Conservation (phyloP, 768 basidiomycete genomes). For the Suillus placidus region DNA sequence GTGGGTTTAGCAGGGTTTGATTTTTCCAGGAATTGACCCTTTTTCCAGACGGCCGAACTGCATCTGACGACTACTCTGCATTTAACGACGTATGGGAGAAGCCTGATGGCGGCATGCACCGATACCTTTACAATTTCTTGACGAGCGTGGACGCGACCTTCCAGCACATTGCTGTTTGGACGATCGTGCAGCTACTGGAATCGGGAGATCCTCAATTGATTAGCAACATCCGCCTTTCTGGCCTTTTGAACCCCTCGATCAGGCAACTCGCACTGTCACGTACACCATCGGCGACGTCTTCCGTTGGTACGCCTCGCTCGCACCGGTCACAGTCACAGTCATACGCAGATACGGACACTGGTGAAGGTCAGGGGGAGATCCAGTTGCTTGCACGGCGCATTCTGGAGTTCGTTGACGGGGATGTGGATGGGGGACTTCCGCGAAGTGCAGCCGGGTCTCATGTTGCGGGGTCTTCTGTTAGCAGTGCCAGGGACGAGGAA, state of each 20-base stretch:
- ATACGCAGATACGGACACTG: slow-evolving; percentile 81
- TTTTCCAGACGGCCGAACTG: slow-evolving; percentile 66
- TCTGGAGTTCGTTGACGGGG: slow-evolving; percentile 82
- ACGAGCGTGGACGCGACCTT: slow-evolving; percentile 94
- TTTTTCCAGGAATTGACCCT: slow-evolving; percentile 3
- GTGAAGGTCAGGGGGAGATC: slow-evolving; percentile 86
- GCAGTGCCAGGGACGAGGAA: slow-evolving; percentile 68
- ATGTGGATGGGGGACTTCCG: slow-evolving; percentile 59
- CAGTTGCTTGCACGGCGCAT: slow-evolving; percentile 83
- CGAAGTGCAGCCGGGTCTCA: slow-evolving; percentile 68
- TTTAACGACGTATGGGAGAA: slow-evolving; percentile 99
- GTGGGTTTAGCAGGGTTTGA: slow-evolving; percentile 40
- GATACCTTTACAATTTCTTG: slow-evolving; percentile 92
- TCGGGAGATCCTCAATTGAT: slow-evolving; percentile 93
- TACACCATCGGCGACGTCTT: slow-evolving; percentile 69
- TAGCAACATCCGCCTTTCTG: slow-evolving; percentile 86
- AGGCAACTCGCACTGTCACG: slow-evolving; percentile 77
- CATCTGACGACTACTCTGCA: slow-evolving; percentile 89
- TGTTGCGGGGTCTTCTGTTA: slow-evolving; percentile 68
- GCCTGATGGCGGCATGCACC: slow-evolving; percentile 96
- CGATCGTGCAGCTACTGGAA: slow-evolving; percentile 95
- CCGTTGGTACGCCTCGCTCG: slow-evolving; percentile 72
- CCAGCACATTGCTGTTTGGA: slow-evolving; percentile 99
- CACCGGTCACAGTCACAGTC: slow-evolving; percentile 70
- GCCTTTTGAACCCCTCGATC: slow-evolving; percentile 81